Base-by-base conservation (phyloP, 495 filamentous ascomycete species). In the Aspergillus ostianus region DNA sequence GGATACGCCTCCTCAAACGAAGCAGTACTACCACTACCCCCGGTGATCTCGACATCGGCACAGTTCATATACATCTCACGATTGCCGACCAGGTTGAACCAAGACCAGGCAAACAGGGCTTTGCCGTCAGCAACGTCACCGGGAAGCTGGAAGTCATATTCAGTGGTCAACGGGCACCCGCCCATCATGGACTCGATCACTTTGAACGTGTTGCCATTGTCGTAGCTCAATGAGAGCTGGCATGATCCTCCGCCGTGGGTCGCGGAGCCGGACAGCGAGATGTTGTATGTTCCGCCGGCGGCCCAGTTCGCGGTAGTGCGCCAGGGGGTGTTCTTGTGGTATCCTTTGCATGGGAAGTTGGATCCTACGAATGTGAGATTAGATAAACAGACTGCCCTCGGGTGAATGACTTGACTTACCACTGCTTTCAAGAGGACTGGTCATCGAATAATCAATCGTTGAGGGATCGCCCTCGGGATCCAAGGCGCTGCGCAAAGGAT, bases 281-380 rank as follows among this genome's bases (percentile, higher is more conserved):
- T 79, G 64, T 83, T 80, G 73, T 87, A 83, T 18, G 70, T 63
- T 47, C 72, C 67, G 54, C 87, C 88, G 4, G 85, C 82, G 21
- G 62, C 52, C 20, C 59, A 64, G 21, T 44, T 47, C 8, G 56
- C 29, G 3, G 56, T 59, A 44, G 58, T 23, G 52, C 57, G 58
- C 60, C 58, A 59, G 56, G 57, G 36, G 60, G 67, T 60, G 64
- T 67, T 23, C 26, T 56, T 47, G 18, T 62, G 81, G 66, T 88
- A 84, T 29, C 62, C 62, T 67, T 91, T 87, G 80, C 90, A 93
- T 0, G 90, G 90, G 65, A 81, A 94, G 71, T 92, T 79, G 36
- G 57, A 66, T 5, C 85, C 85, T 63, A 55, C 6, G 17, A 8
- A 9, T 47, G 17, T 46, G 48, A 53, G n/a, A 2, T 12, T 41